Percentiles rank a stretch among this genome's conserved stretches.
phyloP scores from a whole-genome alignment of 2,329 filamentous ascomycete species.

The Alternaria consortialis region DNA sequence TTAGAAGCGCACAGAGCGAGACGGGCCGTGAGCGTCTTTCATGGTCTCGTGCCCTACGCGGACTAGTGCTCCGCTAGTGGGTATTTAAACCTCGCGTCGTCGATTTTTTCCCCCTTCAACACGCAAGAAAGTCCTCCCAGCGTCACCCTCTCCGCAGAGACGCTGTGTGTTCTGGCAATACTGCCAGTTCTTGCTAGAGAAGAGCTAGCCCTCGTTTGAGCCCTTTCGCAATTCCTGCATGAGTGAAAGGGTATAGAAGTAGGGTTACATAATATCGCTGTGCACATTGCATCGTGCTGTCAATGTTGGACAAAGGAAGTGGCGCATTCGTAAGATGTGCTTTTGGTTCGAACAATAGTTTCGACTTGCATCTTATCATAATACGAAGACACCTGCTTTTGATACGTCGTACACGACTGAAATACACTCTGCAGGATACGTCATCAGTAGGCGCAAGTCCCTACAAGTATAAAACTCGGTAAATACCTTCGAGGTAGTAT shows the following conservation, averaged over 20 bases:
- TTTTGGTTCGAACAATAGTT: not conserved
- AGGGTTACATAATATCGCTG: constrained; percentile 34
- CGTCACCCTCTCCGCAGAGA: constrained; percentile 35
- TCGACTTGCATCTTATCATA: not conserved
- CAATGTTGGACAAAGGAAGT: not conserved
- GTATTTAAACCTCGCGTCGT: constrained; percentile 9
- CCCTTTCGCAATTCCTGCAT: constrained; percentile 43
- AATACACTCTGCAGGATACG: no score
- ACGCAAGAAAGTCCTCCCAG: constrained; percentile 48
- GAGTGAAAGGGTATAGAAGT: constrained; percentile 46
- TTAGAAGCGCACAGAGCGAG: not conserved
- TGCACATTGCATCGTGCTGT: not conserved
- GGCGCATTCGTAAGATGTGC: not conserved
- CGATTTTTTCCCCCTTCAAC: constrained; percentile 30
- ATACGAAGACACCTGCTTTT: no score
- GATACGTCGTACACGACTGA: no score
- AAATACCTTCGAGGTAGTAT: no score
- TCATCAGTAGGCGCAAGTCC: no score
- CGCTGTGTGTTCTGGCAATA: constrained; percentile 46
- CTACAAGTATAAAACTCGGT: no score
- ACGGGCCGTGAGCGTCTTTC: not conserved
- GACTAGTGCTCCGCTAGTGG: not conserved
- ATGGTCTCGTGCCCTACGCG: not conserved
- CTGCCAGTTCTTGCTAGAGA: constrained; percentile 48
- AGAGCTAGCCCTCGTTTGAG: constrained; percentile 50